Base-by-base conservation (phyloP, 139 green algal genomes). In the Raphidocelis subcapitata region DNA sequence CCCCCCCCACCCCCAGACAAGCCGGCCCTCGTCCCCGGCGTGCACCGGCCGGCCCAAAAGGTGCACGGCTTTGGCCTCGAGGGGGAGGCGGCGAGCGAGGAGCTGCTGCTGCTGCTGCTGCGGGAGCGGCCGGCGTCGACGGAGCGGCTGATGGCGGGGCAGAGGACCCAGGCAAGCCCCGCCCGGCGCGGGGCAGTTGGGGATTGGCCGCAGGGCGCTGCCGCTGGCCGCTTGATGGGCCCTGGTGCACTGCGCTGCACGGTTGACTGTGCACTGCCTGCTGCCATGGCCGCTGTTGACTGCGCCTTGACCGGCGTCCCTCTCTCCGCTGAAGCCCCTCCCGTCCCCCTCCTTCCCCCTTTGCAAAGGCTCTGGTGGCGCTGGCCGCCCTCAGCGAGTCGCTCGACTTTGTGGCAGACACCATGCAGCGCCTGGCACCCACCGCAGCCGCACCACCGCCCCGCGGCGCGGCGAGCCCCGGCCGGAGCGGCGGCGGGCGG, bases 341-440 rank as follows among this genome's bases (percentile, higher is more conserved):
- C n/a, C n/a, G n/a, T n/a, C n/a, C n/a, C n/a, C n/a, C n/a, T n/a
- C n/a, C n/a, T n/a, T n/a, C n/a, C n/a, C n/a, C n/a, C n/a, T n/a
- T n/a, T n/a, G n/a, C n/a, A n/a, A n/a, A 49, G 41, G 41, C 18
- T 28, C 57, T 64, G n/a, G 79, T 79, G 16, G 24, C 44, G 15
- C 74, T 92, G 72, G 83, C 81, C 3, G 74, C 81, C 0, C 67
- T 92, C 33, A 65, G 65, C 21, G 86, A 91, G 65, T 81, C 67
- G 36, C 65, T 82, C 21, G 83, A 91, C 4, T 86, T 49, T 28
- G 31, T 80, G 60, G 74, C 74, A 10, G 67, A 76, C 26, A 44
- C 28, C 18, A 32, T 79, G 2, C 20, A 4, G 3, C 33, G 16
- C 16, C 24, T 61, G 32, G 59, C 61, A 18, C 46, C 61, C n/a